A percentile compares a stretch with the other conserved stretches of the same genome.
These are phyloP conservation scores for Pythium aphanidermatum DNA, from an alignment of 352 stramenopile genomes.

Conservation along the genomic window DNA sequence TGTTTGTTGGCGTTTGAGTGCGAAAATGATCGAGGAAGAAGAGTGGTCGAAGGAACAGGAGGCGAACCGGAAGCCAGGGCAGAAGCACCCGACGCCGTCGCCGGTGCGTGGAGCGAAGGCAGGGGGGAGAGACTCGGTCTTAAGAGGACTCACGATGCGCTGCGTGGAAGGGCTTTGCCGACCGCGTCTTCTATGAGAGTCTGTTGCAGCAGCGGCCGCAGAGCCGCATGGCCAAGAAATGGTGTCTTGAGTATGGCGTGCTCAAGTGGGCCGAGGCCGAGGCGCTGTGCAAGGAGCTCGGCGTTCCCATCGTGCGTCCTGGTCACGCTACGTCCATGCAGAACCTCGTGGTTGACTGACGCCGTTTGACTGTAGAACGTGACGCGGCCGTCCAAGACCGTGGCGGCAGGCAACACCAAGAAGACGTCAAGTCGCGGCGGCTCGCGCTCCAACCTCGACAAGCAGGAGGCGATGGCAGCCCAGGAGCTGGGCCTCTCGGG, in stretches of 20 bases:
- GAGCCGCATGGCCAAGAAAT: constrained; percentile 86
- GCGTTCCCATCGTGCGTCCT: constrained; percentile 52
- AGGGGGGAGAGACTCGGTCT: no score
- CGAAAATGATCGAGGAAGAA: constrained; percentile 73
- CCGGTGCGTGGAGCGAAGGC: constrained; percentile 50
- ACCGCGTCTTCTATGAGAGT: constrained; percentile 90
- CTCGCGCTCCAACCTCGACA: constrained; percentile 21
- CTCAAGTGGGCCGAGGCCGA: constrained; percentile 84
- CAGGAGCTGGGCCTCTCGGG: constrained; percentile 52
- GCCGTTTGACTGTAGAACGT: constrained; percentile 39
- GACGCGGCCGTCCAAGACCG: constrained; percentile 33
- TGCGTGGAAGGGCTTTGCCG: constrained; percentile 57
- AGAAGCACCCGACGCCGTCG: constrained; percentile 85
- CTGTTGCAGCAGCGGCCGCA: constrained; percentile 77
- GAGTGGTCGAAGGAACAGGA: constrained; percentile 88
- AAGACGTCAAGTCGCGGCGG: constrained; percentile 20
- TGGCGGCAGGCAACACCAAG: constrained; percentile 32
- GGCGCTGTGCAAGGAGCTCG: constrained; percentile 68
- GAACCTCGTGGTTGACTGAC: constrained; percentile 4
- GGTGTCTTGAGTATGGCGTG: constrained; percentile 87
- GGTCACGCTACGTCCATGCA: neutral
- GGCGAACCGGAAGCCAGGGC: constrained; percentile 82
- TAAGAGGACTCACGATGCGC: constrained; percentile 4
- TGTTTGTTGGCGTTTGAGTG: neutral
- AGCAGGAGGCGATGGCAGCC: constrained; percentile 41